Base-by-base conservation (phyloP, 2,329 filamentous ascomycete genomes). In the Ophiostoma ulmi region DNA sequence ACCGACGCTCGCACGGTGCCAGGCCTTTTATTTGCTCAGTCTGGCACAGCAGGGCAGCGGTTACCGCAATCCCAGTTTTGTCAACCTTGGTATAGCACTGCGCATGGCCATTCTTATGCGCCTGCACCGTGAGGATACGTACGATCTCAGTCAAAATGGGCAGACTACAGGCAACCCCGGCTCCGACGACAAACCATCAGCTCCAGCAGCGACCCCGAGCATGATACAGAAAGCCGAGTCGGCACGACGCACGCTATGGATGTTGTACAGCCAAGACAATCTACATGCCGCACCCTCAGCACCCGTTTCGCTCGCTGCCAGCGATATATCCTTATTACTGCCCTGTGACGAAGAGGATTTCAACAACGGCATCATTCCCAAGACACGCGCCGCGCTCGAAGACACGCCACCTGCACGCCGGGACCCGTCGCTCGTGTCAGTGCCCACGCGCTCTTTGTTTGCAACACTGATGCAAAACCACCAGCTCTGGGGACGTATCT, bases 231-330 rank as follows among this genome's bases (percentile, higher is more conserved):
- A 81, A 61, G 82, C 84, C 1, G 85, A 87, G 75, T 86, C 85
- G n/a, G 85, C 85, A 26, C 80, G 85, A 35, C 82, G 85, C 48
- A 87, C 85, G 36, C 75, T 87, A 84, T 87, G 85, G 85, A 87
- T 87, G 84, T 75, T 87, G 44, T 83, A 87, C 75, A 86, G 82
- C 71, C 85, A 87, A 74, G 85, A 87, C 72, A 86, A 85, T 73
- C 79, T 87, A 35, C 84, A 86, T 72, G 86, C 84, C 0, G 83
- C 84, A 0, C 83, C 84, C 3, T 78, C 80, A 39, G 84, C 83
- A 13, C 84, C 85, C 2, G 80, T 85, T 2, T 83, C 84, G 0
- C 78, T 87, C 3, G 80, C 81, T 5, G 82, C 84, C 3, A 80
- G 80, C 44, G 85, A 87, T 72, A 87, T 87, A 63, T 86, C 84